phyloP scores from a whole-genome alignment of 306 rosid species.

The Vicia faba region DNA sequence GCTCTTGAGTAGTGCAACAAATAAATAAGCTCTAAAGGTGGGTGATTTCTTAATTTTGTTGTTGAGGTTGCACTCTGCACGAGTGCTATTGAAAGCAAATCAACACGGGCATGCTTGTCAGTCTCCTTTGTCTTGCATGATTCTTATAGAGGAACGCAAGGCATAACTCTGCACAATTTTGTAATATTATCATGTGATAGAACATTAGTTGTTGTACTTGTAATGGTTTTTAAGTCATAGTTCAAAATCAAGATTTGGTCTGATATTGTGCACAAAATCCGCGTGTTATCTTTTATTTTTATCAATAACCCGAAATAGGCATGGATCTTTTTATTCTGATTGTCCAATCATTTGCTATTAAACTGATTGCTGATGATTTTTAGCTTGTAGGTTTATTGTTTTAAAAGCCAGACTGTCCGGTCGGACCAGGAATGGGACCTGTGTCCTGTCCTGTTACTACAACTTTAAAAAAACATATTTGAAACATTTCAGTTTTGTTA shows the following conservation, averaged over 20 bases:
- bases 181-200: conserved; percentile 46
- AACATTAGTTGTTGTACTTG: conserved; percentile 48
- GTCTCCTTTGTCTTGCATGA: conserved; percentile 41
- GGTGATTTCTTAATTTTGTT: conserved; percentile 31
- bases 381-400: neutral
- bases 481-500: too few relatives aligned
- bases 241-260: conserved; percentile 44
- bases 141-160: conserved; percentile 37
- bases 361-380: conserved; percentile 6
- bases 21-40: conserved; percentile 36
- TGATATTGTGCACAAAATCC: conserved; percentile 32
- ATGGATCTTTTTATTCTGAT: conserved; percentile 35
- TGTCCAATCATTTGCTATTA: conserved; percentile 25
- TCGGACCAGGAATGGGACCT: too few relatives aligned
- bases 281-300: conserved; percentile 57
- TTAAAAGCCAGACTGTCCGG: too few relatives aligned
- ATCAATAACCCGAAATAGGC: conserved; percentile 55
- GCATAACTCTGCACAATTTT: conserved; percentile 60
- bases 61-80: conserved; percentile 37
- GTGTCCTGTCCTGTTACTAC: too few relatives aligned
- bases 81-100: conserved; percentile 35
- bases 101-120: conserved; percentile 25
- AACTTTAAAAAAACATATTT: too few relatives aligned
- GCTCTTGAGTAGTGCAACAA: conserved; percentile 26
- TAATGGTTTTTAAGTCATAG: conserved; percentile 42